Conservation (phyloP, 176 grass and related monocot genomes). For the sorghum (Sorghum bicolor) region DNA sequence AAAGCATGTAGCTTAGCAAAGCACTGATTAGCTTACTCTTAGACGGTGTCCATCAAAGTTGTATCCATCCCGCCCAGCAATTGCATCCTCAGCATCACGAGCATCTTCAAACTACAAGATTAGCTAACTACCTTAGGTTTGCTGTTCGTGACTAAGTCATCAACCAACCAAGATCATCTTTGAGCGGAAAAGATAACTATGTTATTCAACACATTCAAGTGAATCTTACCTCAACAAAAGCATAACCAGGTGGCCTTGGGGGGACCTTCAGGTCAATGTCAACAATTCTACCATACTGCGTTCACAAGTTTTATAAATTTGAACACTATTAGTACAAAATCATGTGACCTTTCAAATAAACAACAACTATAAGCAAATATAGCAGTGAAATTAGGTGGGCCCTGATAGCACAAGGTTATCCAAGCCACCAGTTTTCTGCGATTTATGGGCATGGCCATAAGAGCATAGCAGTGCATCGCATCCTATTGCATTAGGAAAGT, state of each 20-base stretch:
- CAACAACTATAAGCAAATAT: neutral
- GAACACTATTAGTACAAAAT: neutral
- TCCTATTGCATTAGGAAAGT: neutral
- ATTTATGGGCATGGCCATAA: neutral
- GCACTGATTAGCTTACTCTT: conserved; percentile 43
- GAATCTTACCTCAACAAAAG: conserved; percentile 84
- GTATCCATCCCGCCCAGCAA: conserved; percentile 83
- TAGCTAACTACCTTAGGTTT: neutral
- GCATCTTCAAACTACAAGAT: conserved; percentile 87
- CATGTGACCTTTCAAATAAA: neutral
- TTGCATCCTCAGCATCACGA: conserved; percentile 88
- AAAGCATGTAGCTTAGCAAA: neutral
- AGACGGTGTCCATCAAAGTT: conserved; percentile 87
- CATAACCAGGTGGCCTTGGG: conserved; percentile 92
- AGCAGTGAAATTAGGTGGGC: neutral
- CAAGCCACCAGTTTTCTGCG: neutral
- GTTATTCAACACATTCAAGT: neutral
- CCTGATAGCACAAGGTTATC: neutral
- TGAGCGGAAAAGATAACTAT: neutral
- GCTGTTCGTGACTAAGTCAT: neutral
- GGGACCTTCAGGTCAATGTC: conserved; percentile 97
- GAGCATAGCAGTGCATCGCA: neutral
- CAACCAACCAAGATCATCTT: neutral
- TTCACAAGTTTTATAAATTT: neutral
- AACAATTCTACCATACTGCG: conserved; percentile 88